Evolutionary conservation across 2,329 filamentous ascomycete genomes (phyloP), one percentile per base, ranked within the genome.

Genomic region (Ophiosphaerella korrae): DNA sequence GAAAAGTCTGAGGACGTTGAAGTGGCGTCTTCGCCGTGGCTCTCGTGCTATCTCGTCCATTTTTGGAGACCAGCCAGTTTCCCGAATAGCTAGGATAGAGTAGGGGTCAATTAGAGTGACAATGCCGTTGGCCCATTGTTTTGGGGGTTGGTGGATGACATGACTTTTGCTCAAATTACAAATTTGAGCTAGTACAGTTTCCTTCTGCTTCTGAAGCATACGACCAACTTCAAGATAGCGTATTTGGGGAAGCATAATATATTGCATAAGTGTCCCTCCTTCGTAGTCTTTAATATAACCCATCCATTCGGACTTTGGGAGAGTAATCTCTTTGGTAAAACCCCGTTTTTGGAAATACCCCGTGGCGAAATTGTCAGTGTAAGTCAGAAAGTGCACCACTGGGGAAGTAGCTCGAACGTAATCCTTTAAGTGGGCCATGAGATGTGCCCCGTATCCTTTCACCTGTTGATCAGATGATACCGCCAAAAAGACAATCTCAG

Each of bases 271-370:
- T 0, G 94, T 99, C 50, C 94, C 93, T 48, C 93, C 93, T 75
- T 97, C 93, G 73, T 99, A 99, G 72, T 99, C 93, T 73, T 99
- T 99, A 78, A 99, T 99, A 67, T 97, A 99, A 2, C 94, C 94
- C 93, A 97, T 97, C 93, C 93, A 97, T 2, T 91, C 87, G 1
- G 88, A 86, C 64, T 87, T 88, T 52, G 93, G 89, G 0, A 99
- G 84, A 0, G 92, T 96, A 57, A 99, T 97, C 65, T 99, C 92
- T 73, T 97, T 97, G 1, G 93, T 97, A 69, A 99, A 99, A 0
- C 93, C 93, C 73, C 97, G 93, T 73, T 99, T 99, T 75, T 97
- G 96, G 76, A 99, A 99, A 74, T 97, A 99, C 12, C 94, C 94
- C 61, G 96, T 97, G 32, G 93, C 93, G 69, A 97, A 97, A 74